These are phyloP conservation scores for Eucommia ulmoides DNA, from an alignment of 257 asterid species.

Conservation along the genomic window DNA sequence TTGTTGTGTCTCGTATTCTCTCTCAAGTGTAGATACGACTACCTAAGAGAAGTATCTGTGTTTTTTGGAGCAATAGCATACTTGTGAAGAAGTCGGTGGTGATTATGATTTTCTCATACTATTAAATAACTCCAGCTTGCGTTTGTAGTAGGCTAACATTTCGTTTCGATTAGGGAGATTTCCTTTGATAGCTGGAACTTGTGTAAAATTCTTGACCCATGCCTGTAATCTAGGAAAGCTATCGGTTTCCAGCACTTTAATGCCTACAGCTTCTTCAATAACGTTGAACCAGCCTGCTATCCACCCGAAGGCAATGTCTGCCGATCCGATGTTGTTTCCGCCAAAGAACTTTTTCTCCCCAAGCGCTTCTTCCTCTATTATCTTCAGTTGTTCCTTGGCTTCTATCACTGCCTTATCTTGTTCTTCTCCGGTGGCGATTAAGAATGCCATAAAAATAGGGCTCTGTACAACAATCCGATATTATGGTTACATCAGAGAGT, in stretches of 20 bases:
- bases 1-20: no score
- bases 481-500: no score
- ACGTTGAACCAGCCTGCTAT: not conserved
- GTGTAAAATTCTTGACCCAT: not conserved
- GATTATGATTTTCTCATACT: no score
- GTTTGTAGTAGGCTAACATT: not conserved
- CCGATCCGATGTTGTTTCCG: not conserved
- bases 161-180: not conserved
- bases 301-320: not conserved
- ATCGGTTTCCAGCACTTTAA: not conserved
- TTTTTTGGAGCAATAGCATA: no score
- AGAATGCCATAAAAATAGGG: not conserved
- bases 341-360: not conserved
- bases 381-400: not conserved
- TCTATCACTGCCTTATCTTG: not conserved
- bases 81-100: no score
- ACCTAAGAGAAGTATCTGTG: no score
- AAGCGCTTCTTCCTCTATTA: not conserved
- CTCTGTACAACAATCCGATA: not conserved
- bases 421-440: not conserved
- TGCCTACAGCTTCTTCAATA: not conserved
- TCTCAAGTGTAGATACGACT: no score
- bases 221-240: not conserved
- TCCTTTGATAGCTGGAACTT: not conserved
- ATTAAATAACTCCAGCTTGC: no score